Base-by-base conservation (phyloP, 2,329 filamentous ascomycete species). In the Penicillium capsulatum region DNA sequence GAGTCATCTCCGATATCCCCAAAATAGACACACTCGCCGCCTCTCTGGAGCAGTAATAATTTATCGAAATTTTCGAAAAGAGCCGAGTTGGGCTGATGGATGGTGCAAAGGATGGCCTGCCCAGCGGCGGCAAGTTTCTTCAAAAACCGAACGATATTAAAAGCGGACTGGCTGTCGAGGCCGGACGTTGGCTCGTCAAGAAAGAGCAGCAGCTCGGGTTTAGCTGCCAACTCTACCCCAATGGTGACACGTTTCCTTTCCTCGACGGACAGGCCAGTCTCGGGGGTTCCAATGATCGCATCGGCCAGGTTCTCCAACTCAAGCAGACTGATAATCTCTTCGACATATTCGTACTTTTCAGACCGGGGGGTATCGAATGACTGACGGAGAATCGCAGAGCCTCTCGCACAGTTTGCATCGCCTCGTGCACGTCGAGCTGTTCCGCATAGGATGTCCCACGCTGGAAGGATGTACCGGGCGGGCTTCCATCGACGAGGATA, bases 281-380 rank as follows among this genome's bases (percentile, higher is more conserved):
- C 76, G 0, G 76, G 75, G 16, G 72, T 70, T 13, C 80, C 80
- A 46, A 84, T 81, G 33, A 83, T 76, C 7, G 80, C 79, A 57
- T 83, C 79, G 7, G 79, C 79, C 44, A 82, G 76, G 34, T 79
- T 75, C 47, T 82, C 78, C 71, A 84, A 77, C 45, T 83, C 79
- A 9, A 84, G 65, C 0, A 83, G 64, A n/a, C 72, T 71, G 14
- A 84, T 75, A 31, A 84, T 75, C 48, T 81, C 77, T 46, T 84
- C 80, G 3, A 83, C 80, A 47, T 83, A 83, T 1, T 72, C 74
- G 48, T 79, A 77, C 57, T 84, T 84, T 53, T 84, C 79, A 10
- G 69, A 65, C 43, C 71, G 70, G 0, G 79, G 71, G 0, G 74
- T 72, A 10, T 80, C 69, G 34, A 71, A 76, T 0, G 79, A 76